Percentiles rank a stretch among this genome's conserved stretches.
Evolutionary conservation across 2,329 filamentous ascomycete species (phyloP).

Genomic region (Arachnomyces sp.): DNA sequence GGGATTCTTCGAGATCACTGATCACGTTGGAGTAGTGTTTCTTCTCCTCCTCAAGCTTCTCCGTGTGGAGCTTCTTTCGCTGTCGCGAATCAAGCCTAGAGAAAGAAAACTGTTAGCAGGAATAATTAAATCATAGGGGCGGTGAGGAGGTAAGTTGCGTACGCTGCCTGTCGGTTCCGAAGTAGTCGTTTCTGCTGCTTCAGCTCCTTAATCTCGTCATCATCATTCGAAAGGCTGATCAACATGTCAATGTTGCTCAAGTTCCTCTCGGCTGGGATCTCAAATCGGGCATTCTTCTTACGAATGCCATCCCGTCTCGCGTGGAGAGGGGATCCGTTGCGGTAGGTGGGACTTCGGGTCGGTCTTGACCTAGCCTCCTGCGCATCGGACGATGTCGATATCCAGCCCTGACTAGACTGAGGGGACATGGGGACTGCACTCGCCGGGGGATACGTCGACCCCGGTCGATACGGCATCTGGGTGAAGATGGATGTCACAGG

Average conservation of each 20-base stretch:
- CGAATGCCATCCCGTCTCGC: constrained; percentile 77
- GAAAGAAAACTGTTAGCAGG: constrained; percentile 14
- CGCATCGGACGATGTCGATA: constrained; percentile 39
- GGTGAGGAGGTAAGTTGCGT: constrained; percentile 40
- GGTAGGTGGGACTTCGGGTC: constrained; percentile 57
- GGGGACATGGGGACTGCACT: constrained; percentile 51
- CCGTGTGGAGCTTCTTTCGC: constrained; percentile 96
- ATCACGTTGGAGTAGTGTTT: constrained; percentile 77
- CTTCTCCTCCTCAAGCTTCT: constrained; percentile 93
- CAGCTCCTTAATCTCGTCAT: constrained; percentile 92
- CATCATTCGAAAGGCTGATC: constrained; percentile 70
- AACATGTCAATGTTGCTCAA: constrained; percentile 90
- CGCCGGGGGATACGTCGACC: constrained; percentile 42
- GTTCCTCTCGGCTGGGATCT: constrained; percentile 89
- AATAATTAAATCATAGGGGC: constrained; percentile 17
- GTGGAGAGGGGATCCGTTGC: constrained; percentile 64
- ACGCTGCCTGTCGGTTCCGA: constrained; percentile 94
- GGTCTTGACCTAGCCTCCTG: constrained; percentile 45
- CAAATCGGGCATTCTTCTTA: constrained; percentile 98
- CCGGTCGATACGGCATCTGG: constrained; percentile 36
- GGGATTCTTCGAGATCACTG: constrained; percentile 67
- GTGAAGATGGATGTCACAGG: constrained; percentile 33
- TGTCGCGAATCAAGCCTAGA: constrained; percentile 85
- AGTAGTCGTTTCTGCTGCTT: constrained; percentile 96
- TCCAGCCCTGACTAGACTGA: constrained; percentile 52